These are phyloP conservation scores for Spathaspora girioi DNA, from an alignment of 805 yeast genomes.

Conservation along the genomic window DNA sequence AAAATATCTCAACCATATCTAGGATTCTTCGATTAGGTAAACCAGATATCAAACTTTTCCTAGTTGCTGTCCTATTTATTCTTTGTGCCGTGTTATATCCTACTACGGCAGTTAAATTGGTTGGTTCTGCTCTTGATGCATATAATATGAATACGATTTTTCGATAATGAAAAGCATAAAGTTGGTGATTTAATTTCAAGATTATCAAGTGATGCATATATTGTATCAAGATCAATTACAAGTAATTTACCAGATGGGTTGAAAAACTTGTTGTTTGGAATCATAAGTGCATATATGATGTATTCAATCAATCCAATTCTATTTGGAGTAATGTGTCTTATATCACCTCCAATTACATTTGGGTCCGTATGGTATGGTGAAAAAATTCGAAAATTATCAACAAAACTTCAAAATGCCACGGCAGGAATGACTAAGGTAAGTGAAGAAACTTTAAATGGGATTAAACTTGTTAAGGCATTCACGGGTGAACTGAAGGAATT, in stretches of 20 bases:
- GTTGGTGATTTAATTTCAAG: conserved; percentile 45
- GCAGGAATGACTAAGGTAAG: conserved; percentile 42
- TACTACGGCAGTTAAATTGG: conserved; percentile 39
- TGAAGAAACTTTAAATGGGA: conserved; percentile 42
- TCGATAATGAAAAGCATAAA: conserved; percentile 41
- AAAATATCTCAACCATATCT: conserved; percentile 34
- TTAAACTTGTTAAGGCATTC: conserved; percentile 41
- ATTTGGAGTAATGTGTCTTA: conserved; percentile 41
- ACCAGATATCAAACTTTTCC: conserved; percentile 35
- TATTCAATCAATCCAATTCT: conserved; percentile 38
- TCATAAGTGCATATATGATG: conserved; percentile 44
- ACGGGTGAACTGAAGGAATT: conserved; percentile 42
- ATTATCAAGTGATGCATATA: conserved; percentile 43
- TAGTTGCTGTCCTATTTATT: conserved; percentile 38
- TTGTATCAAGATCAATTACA: conserved; percentile 42
- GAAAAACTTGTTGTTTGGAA: conserved; percentile 39
- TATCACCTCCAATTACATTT: conserved; percentile 43
- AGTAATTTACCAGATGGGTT: conserved; percentile 43
- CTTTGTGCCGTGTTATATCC: conserved; percentile 43
- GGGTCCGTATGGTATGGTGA: conserved; percentile 46
- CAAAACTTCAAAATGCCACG: conserved; percentile 40
- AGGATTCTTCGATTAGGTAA: conserved; percentile 36
- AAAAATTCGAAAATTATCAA: conserved; percentile 36
- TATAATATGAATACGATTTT: conserved; percentile 34
- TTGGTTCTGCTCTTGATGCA: conserved; percentile 42